Percentiles rank a stretch among this genome's conserved stretches.
These are phyloP conservation scores for Rutstroemia sp. DNA, from an alignment of 2,329 filamentous ascomycete species.

Conservation along the genomic window DNA sequence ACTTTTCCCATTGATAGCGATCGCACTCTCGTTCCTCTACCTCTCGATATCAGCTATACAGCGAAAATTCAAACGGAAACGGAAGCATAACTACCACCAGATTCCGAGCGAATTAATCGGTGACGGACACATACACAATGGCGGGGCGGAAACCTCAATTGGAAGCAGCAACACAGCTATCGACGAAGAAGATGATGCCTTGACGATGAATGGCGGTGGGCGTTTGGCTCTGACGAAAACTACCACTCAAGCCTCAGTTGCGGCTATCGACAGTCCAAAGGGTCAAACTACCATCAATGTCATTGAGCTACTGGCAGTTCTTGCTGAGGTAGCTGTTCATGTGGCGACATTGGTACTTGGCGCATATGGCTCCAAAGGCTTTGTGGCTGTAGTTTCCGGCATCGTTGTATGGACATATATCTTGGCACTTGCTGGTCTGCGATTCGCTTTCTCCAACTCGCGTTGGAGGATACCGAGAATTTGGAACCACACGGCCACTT, in stretches of 20 bases:
- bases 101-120: constrained; percentile 39
- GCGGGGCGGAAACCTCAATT: constrained; percentile 3
- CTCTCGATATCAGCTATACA: constrained; percentile 52
- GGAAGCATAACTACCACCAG: constrained; percentile 47
- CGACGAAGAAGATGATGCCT: constrained; percentile 48
- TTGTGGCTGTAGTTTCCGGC: constrained; percentile 55
- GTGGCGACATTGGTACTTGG: constrained; percentile 53
- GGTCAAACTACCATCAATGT: constrained; percentile 64
- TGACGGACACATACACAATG: constrained; percentile 28
- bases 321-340: constrained; percentile 65
- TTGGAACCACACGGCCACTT: constrained; percentile 86
- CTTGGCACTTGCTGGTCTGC: constrained; percentile 61
- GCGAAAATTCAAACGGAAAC: constrained; percentile 45
- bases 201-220: constrained; percentile 51
- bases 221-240: constrained; percentile 52
- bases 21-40: constrained; percentile 61
- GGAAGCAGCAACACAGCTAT: constrained; percentile 28
- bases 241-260: constrained; percentile 53
- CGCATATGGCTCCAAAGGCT: constrained; percentile 50
- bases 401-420: constrained; percentile 77
- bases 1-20: constrained; percentile 66
- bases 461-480: constrained; percentile 63
- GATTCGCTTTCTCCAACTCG: constrained; percentile 59
- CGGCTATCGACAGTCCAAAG: constrained; percentile 68
- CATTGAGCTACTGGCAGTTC: constrained; percentile 68